phyloP scores from a whole-genome alignment of 2,329 filamentous ascomycete species.

The Paradendryphiella salina region DNA sequence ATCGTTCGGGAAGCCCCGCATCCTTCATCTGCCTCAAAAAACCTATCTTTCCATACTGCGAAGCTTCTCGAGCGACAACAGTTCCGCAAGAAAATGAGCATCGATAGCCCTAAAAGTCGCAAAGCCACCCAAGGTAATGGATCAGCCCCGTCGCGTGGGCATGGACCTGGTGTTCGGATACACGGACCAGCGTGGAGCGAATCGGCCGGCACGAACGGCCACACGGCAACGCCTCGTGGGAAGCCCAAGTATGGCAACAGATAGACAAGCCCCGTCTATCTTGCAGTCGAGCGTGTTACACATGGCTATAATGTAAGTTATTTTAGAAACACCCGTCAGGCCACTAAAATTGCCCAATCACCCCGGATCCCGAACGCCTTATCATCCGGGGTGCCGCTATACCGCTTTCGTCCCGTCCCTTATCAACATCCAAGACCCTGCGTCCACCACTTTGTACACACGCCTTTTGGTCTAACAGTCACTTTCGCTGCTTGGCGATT shows the following conservation, averaged over 20 bases:
- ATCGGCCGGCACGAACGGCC: conserved; percentile 21
- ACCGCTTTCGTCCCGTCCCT: conserved; percentile 16
- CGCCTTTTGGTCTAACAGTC: conserved; percentile 7
- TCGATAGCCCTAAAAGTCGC: neutral
- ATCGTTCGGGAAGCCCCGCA: neutral
- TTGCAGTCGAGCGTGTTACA: conserved; percentile 19
- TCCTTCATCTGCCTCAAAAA: neutral
- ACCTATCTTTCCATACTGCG: neutral
- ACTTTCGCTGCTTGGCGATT: conserved; percentile 16
- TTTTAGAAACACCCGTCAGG: conserved; percentile 14
- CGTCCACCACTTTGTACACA: conserved; percentile 19
- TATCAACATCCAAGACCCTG: conserved; percentile 23
- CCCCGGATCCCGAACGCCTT: conserved; percentile 20
- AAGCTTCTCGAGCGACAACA: neutral
- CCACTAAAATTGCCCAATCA: conserved; percentile 18
- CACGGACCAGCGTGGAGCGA: conserved; percentile 23
- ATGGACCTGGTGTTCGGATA: conserved; percentile 29
- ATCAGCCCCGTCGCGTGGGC: conserved; percentile 7
- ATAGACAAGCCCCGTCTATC: conserved; percentile 21
- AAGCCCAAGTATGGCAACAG: conserved; percentile 16
- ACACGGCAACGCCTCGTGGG: conserved; percentile 19
- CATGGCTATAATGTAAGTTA: conserved; percentile 28
- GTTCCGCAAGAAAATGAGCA: neutral
- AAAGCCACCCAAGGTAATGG: conserved; percentile 1
- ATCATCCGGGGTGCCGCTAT: conserved; percentile 20